phyloP scores from a whole-genome alignment of 768 basidiomycete genomes.

The Tephrocybe rancida region DNA sequence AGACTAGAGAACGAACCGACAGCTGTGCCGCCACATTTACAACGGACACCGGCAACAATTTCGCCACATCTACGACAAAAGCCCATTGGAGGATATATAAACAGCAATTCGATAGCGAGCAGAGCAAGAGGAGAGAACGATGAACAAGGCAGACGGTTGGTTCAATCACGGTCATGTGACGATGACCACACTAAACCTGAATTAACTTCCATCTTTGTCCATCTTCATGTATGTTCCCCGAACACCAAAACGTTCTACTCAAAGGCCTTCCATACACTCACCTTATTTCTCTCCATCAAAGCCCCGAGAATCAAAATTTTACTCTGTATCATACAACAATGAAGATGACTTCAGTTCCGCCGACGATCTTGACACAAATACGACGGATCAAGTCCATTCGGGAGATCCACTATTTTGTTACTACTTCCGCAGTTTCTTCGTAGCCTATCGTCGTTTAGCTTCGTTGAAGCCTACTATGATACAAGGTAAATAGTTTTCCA shows the following conservation, averaged over 20 bases:
- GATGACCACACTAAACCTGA: too few relatives aligned
- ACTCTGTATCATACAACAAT: too few relatives aligned
- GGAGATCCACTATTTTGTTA: slow-evolving; percentile 28
- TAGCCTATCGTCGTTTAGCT: slow-evolving; percentile 24
- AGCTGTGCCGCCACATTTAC: slow-evolving; percentile 78
- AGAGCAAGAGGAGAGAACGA: slow-evolving; percentile 6
- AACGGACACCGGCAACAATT: slow-evolving; percentile 70
- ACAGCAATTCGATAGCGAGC: slow-evolving; percentile 9
- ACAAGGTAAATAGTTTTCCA: slow-evolving; percentile 32
- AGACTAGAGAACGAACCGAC: slow-evolving; percentile 60
- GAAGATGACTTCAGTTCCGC: slow-evolving; percentile 1
- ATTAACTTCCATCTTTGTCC: too few relatives aligned
- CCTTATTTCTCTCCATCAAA: slow-evolving; percentile 11
- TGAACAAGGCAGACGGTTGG: background rate
- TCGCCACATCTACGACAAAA: slow-evolving; percentile 88
- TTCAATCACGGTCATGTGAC: slow-evolving; percentile 21
- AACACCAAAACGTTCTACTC: slow-evolving; percentile 1
- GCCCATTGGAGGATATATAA: slow-evolving; percentile 51
- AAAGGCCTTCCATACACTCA: background rate
- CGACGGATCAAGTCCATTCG: background rate
- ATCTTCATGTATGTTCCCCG: background rate
- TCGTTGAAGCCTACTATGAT: slow-evolving; percentile 38
- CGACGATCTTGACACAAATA: background rate
- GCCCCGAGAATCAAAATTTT: too few relatives aligned
- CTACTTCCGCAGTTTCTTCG: slow-evolving; percentile 24